phyloP scores from a whole-genome alignment of 2,329 filamentous ascomycete species.

The Aspergillus cejpii region DNA sequence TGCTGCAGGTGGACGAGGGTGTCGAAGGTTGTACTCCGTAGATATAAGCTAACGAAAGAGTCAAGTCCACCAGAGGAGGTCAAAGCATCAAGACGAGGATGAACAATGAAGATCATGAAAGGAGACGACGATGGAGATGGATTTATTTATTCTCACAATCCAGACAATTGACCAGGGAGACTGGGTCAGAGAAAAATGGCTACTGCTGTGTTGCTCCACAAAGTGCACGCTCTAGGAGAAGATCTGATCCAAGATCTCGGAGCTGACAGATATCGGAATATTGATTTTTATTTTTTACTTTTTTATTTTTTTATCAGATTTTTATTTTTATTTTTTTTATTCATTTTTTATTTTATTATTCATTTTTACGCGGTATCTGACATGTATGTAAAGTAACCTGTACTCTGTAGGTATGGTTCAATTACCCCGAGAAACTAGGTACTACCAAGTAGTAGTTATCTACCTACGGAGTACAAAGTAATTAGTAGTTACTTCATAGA shows the following conservation, averaged over 20 bases:
- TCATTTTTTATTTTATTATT: constrained; percentile 4
- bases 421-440: too few relatives aligned
- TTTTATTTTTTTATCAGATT: background rate
- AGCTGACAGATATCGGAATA: constrained; percentile 32
- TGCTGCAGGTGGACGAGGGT: constrained; percentile 7
- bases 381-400: background rate
- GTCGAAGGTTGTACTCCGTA: constrained; percentile 11
- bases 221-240: constrained; percentile 33
- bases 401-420: background rate
- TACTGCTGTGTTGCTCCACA: constrained; percentile 20
- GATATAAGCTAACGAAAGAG: constrained; percentile 13
- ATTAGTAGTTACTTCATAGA: too few relatives aligned
- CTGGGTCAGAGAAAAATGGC: constrained; percentile 29
- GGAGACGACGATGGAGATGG: constrained; percentile 15
- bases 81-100: constrained; percentile 7
- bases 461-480: too few relatives aligned
- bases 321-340: background rate
- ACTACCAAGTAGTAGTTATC: too few relatives aligned
- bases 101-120: constrained; percentile 7
- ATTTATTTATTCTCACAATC: constrained; percentile 18
- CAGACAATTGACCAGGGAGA: constrained; percentile 29
- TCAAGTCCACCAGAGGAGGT: constrained; percentile 8
- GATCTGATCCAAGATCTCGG: constrained; percentile 38
- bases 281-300: constrained; percentile 12
- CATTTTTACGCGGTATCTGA: background rate